phyloP scores from a whole-genome alignment of 495 filamentous ascomycete species.

The Beverwykella pulmonaria region DNA sequence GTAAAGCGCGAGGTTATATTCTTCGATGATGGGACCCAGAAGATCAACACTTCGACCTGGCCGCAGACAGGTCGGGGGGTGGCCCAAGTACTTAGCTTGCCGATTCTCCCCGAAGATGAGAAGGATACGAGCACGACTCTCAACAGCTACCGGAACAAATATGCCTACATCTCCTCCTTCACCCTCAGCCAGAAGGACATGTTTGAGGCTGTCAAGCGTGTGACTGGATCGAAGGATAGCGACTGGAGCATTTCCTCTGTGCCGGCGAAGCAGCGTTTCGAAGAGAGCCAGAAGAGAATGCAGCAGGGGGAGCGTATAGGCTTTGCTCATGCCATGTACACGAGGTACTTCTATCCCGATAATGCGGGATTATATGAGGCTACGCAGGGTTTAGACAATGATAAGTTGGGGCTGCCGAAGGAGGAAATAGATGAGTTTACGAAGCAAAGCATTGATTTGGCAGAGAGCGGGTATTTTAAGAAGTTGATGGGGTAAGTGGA shows the following conservation, averaged over 20 bases:
- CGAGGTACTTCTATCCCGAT: slow-evolving; percentile 54
- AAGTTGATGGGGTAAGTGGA: slow-evolving; percentile 4
- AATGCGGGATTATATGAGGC: slow-evolving; percentile 47
- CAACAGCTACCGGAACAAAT: slow-evolving; percentile 45
- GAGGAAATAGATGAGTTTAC: slow-evolving; percentile 64
- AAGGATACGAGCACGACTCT: slow-evolving; percentile 39
- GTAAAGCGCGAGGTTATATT: slow-evolving; percentile 20
- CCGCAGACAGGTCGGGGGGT: slow-evolving; percentile 49
- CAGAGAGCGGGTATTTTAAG: slow-evolving; percentile 14
- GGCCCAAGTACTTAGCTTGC: slow-evolving; percentile 48
- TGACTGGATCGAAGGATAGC: slow-evolving; percentile 53
- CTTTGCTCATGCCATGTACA: slow-evolving; percentile 58
- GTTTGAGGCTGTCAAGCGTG: slow-evolving; percentile 53
- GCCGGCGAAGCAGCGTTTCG: slow-evolving; percentile 49
- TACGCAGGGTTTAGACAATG: slow-evolving; percentile 52
- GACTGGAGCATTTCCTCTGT: slow-evolving; percentile 62
- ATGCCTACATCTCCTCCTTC: slow-evolving; percentile 51
- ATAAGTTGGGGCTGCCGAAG: slow-evolving; percentile 55
- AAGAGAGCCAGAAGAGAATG: slow-evolving; percentile 48
- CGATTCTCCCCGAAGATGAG: slow-evolving; percentile 52
- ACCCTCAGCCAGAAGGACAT: slow-evolving; percentile 53
- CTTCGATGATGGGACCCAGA: slow-evolving; percentile 33
- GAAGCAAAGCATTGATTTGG: slow-evolving; percentile 43
- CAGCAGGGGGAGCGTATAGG: slow-evolving; percentile 50
- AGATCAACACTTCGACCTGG: slow-evolving; percentile 48